Evolutionary conservation across 1,139 yeast genomes (phyloP).

Genomic region (Petasospora rhodanensis): DNA sequence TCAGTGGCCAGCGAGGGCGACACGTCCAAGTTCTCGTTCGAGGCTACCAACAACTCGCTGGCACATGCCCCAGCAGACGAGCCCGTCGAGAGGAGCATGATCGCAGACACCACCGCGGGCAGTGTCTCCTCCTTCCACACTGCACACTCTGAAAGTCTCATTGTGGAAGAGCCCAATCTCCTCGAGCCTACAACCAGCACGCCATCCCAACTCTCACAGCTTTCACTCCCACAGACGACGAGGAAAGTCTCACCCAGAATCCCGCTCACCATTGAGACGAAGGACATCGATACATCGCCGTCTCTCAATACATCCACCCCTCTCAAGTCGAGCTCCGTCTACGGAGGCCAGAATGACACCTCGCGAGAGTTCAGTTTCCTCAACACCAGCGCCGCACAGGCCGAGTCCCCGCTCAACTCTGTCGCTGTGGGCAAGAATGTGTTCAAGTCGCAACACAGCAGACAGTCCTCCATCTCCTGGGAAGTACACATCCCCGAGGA

Average conservation of each 20-base stretch:
- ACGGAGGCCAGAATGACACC: constrained; percentile 7
- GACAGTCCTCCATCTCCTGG: constrained; percentile 35
- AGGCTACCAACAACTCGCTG: constrained; percentile 5
- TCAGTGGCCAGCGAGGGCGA: constrained; percentile 14
- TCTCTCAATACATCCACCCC: constrained; percentile 23
- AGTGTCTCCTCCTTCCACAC: constrained; percentile 19
- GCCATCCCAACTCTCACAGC: too few relatives aligned
- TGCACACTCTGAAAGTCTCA: constrained; percentile 14
- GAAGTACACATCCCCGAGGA: constrained; percentile 41
- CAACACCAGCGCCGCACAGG: constrained; percentile 21
- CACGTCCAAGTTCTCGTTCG: constrained; percentile 19
- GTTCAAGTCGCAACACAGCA: constrained; percentile 27
- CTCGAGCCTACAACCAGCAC: constrained; percentile 2
- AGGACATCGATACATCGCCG: background rate
- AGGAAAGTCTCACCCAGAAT: constrained; percentile 15
- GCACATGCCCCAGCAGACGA: constrained; percentile 1
- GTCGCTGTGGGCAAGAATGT: background rate
- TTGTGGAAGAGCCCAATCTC: constrained; percentile 2
- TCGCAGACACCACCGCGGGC: constrained; percentile 10
- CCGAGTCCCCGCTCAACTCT: constrained; percentile 11
- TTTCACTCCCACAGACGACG: too few relatives aligned
- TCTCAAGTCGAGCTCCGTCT: constrained; percentile 6
- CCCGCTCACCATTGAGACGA: constrained; percentile 14
- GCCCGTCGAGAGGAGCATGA: background rate
- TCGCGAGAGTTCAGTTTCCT: constrained; percentile 23